Base-by-base conservation (phyloP, 352 stramenopile species). In the Pythium biforme region DNA sequence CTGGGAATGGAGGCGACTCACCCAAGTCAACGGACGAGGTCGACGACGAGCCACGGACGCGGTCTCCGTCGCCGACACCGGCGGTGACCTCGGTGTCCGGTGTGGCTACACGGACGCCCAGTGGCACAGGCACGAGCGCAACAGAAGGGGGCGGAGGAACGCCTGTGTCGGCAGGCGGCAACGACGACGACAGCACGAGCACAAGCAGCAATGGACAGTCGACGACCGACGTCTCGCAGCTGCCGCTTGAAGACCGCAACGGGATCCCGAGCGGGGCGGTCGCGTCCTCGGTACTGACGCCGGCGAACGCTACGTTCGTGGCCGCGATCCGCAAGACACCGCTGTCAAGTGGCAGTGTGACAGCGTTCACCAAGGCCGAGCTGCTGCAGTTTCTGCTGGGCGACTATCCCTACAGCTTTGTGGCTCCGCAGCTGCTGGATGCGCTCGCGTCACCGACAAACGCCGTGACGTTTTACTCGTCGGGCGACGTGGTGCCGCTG, bases 331-430 rank as follows among this genome's bases (percentile, higher is more conserved):
- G n/a, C 39, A 54, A 55, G 37, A 69, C 62, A 22, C 27, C 55
- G 47, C 23, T 69, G 34, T 47, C 37, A 1, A 5, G 10, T 15
- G 23, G 31, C 25, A 19, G 10, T 4, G 14, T 66, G 0, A 43
- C 51, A 11, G 41, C 37, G 12, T 10, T 23, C 14, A 70, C 64
- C 15, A 46, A 17, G 27, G n/a, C 19, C 14, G 55, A 61, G 22
- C 52, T 70, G 10, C 40, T 66, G 41, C 10, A 26, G 27, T 70
- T 66, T 47, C 37, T 70, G 17, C n/a, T 70, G 14, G 64, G 64
- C 34, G 56, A 66, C 40, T 51, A 54, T 17, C 31, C 64, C 26
- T 57, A 58, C 37, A 27, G 46, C n/a, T 19, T 59, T 31, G 41
- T 70, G 11, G 15, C 51, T 15, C 15, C 56, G 34, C 3, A 19